Evolutionary conservation across 78 protist genomes (phyloP).

Genomic region (Dictyostelium firmibasis): DNA sequence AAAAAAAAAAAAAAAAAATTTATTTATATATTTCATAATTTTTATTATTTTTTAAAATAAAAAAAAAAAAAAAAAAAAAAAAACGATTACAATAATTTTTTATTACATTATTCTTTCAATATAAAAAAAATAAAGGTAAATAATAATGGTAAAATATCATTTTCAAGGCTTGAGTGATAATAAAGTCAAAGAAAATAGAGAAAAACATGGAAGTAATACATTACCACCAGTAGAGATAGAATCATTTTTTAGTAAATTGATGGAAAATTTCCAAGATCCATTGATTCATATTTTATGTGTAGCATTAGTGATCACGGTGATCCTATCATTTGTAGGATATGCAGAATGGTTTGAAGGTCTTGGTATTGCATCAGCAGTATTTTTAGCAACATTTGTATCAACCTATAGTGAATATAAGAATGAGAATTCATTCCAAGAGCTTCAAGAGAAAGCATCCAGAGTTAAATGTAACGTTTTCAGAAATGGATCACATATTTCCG

Average conservation of each 20-base stretch:
- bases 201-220: constrained; percentile 78
- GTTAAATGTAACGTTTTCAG: constrained; percentile 75
- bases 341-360: constrained; percentile 87
- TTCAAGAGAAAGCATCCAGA: constrained; percentile 83
- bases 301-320: constrained; percentile 79
- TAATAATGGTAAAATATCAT: constrained; percentile 72
- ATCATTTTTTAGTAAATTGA: constrained; percentile 70
- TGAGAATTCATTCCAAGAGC: constrained; percentile 78
- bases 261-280: constrained; percentile 84
- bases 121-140: background rate
- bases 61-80: too few relatives aligned
- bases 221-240: constrained; percentile 83
- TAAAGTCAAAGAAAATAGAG: constrained; percentile 46
- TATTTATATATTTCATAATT: too few relatives aligned
- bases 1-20: background rate
- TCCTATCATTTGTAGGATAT: constrained; percentile 75
- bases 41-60: too few relatives aligned
- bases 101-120: too few relatives aligned
- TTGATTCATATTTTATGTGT: constrained; percentile 80
- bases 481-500: constrained; percentile 52
- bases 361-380: constrained; percentile 86
- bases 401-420: constrained; percentile 83
- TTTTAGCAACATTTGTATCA: constrained; percentile 84
- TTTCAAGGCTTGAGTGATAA: constrained; percentile 67
- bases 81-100: too few relatives aligned